Percentiles rank a stretch among this genome's conserved stretches.
Evolutionary conservation across 192 early-diverging fungal species (phyloP).

Genomic region (Coemansia javaensis): DNA sequence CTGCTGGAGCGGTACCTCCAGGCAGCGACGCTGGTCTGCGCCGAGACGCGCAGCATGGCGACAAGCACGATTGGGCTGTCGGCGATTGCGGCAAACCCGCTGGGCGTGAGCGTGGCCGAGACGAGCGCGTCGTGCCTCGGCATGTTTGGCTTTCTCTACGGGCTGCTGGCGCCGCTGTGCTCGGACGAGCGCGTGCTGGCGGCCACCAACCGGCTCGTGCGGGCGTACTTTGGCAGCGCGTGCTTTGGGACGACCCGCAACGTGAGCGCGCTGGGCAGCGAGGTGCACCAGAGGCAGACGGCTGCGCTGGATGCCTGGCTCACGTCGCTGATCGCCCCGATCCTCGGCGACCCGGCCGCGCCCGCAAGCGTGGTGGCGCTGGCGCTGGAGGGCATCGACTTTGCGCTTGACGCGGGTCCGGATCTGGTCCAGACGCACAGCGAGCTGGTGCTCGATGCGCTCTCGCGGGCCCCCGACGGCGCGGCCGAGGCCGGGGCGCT

Average conservation of each 20-base stretch:
- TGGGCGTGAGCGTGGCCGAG: conserved; percentile 7
- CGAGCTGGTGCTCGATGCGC: conserved; percentile 9
- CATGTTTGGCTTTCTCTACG: conserved; percentile 27
- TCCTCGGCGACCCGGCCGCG: conserved; percentile 4
- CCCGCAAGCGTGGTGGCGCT: conserved; percentile 1
- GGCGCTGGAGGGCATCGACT: conserved; percentile 17
- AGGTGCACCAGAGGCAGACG: conserved; percentile 15
- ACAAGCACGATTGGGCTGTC: conserved; percentile 21
- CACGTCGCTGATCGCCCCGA: conserved; percentile 2
- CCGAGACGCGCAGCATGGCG: conserved; percentile 26
- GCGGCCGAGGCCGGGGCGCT: neutral
- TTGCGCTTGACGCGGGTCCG: conserved; percentile 31
- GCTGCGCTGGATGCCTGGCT: conserved; percentile 28
- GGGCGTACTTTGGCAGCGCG: conserved; percentile 24
- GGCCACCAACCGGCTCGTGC: conserved; percentile 17
- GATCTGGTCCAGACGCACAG: conserved; percentile 18
- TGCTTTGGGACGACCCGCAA: conserved; percentile 29
- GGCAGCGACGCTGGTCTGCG: conserved; percentile 26
- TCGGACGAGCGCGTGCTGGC: conserved; percentile 10
- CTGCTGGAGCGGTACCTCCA: conserved; percentile 29
- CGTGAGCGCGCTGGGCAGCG: conserved; percentile 4
- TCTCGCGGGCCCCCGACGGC: conserved; percentile 12
- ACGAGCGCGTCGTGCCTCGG: conserved; percentile 19
- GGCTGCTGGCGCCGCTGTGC: conserved; percentile 4
- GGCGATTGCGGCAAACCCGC: conserved; percentile 29